Conservation (phyloP, 768 basidiomycete species). For the Xerocomellus dryophilus region DNA sequence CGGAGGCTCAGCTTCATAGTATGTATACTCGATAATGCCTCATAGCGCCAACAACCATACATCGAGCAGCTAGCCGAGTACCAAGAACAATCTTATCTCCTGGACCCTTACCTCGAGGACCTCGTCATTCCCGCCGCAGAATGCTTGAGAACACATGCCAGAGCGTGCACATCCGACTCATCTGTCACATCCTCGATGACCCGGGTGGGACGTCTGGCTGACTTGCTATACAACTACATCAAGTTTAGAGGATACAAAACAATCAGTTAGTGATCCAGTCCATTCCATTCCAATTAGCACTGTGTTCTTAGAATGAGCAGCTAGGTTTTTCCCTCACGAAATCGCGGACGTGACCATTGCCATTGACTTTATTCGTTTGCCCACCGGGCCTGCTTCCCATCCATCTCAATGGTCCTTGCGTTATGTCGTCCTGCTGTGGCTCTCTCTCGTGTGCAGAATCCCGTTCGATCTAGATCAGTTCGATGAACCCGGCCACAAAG, state of each 20-base stretch:
- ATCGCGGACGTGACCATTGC: conserved; percentile 77
- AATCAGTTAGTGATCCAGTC: conserved; percentile 60
- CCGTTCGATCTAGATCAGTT: conserved; percentile 91
- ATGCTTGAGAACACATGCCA: conserved; percentile 54
- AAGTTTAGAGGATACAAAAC: conserved; percentile 91
- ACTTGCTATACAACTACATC: conserved; percentile 73
- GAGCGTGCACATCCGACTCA: conserved; percentile 33
- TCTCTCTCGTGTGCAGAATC: conserved; percentile 90
- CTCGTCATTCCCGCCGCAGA: conserved; percentile 76
- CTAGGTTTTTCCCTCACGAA: conserved; percentile 92
- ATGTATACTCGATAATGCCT: conserved; percentile 27
- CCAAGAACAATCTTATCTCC: conserved; percentile 88
- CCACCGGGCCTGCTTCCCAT: conserved; percentile 41
- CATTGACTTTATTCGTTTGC: conserved; percentile 57
- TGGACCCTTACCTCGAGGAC: conserved; percentile 84
- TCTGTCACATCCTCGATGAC: conserved; percentile 28
- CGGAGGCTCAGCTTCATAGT: conserved; percentile 51
- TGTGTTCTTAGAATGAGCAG: conserved; percentile 43
- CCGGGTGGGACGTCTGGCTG: conserved; percentile 52
- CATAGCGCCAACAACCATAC: neutral
- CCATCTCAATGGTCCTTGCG: conserved; percentile 72
- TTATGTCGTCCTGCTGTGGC: conserved; percentile 84
- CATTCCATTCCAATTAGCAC: neutral
- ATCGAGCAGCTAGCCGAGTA: conserved; percentile 72
- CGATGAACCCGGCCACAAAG: conserved; percentile 54